Evolutionary conservation across 257 asterid genomes (phyloP).

Genomic region (Nicotiana attenuata): DNA sequence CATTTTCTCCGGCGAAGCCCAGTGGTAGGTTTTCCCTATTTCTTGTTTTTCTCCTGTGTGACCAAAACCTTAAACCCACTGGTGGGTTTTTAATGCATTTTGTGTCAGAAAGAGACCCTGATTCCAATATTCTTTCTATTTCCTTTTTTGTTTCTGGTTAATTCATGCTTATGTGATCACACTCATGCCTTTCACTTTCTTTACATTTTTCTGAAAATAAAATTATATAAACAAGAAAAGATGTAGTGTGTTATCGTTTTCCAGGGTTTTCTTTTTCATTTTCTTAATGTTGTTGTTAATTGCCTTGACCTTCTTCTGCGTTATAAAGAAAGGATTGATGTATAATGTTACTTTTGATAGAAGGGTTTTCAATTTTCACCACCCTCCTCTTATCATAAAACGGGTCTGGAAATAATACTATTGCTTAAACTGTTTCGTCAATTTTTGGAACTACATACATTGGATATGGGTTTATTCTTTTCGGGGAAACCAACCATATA

Average conservation of each 20-base stretch:
- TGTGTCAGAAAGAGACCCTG: not conserved
- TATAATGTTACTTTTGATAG: not conserved
- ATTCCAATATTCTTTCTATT: not conserved
- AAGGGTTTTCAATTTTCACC: not conserved
- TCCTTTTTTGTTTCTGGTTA: not conserved
- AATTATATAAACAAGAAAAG: no score
- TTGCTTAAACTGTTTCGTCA: not conserved
- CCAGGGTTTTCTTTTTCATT: not conserved
- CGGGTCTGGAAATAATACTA: not conserved
- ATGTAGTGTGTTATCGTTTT: not conserved
- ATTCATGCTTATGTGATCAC: not conserved
- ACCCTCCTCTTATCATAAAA: not conserved
- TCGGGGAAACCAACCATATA: not conserved
- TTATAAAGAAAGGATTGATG: not conserved
- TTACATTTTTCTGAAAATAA: not conserved
- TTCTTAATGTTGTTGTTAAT: not conserved
- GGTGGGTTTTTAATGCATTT: not conserved
- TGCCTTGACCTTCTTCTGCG: not conserved
- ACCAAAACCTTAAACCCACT: not conserved
- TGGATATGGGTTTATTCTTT: not conserved
- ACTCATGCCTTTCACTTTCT: not conserved
- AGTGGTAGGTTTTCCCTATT: not conserved
- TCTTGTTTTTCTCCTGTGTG: not conserved
- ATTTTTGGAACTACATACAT: not conserved
- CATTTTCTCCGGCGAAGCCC: not conserved